These are phyloP conservation scores for Leptosphaerulina australis DNA, from an alignment of 2,329 filamentous ascomycete species.

Conservation along the genomic window DNA sequence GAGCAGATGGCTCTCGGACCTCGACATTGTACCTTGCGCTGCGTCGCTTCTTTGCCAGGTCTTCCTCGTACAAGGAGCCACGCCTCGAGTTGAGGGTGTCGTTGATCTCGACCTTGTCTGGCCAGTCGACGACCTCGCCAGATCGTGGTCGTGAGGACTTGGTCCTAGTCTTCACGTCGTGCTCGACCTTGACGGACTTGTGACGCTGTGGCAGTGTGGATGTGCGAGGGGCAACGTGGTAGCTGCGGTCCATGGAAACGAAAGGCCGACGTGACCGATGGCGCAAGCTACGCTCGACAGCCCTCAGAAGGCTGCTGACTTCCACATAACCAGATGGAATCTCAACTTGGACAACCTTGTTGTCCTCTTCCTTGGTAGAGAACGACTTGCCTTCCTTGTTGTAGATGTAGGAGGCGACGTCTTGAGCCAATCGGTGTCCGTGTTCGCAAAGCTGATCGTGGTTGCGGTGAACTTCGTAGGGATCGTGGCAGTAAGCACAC, in stretches of 20 bases:
- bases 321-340: constrained; percentile 52
- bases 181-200: constrained; percentile 43
- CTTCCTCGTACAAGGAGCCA: constrained; percentile 51
- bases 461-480: constrained; percentile 51
- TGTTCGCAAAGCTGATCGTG: constrained; percentile 52
- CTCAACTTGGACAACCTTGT: constrained; percentile 54
- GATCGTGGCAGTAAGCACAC: constrained; percentile 54
- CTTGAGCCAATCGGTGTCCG: constrained; percentile 53
- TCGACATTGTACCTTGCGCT: constrained; percentile 50
- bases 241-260: constrained; percentile 53
- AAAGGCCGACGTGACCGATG: constrained; percentile 47
- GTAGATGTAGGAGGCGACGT: constrained; percentile 55
- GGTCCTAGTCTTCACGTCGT: constrained; percentile 32
- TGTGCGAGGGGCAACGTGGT: constrained; percentile 50
- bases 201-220: constrained; percentile 32
- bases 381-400: constrained; percentile 46
- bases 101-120: constrained; percentile 41
- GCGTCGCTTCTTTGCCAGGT: constrained; percentile 44
- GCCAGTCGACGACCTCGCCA: constrained; percentile 49
- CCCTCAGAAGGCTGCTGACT: constrained; percentile 49
- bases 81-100: constrained; percentile 43
- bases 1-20: constrained; percentile 49
- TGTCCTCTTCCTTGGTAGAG: constrained; percentile 45
- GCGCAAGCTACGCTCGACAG: constrained; percentile 50
- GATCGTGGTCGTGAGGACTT: constrained; percentile 42